Evolutionary conservation across 805 yeast genomes (phyloP).

Genomic region (Cyberlindnera saturnus): DNA sequence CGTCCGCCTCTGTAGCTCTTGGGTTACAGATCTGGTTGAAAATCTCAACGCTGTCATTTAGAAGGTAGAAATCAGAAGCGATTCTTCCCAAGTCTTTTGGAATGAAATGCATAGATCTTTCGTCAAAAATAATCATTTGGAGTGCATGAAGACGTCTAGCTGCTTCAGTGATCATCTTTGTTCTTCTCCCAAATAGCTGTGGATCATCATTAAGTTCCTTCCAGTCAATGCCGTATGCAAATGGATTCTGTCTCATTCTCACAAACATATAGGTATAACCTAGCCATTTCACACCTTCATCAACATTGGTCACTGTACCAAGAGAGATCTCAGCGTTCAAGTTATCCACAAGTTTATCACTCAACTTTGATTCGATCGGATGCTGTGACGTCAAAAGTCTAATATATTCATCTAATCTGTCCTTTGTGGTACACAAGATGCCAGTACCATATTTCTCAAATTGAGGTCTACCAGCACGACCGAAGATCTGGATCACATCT

Average conservation of each 20-base stretch:
- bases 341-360: constrained; percentile 79
- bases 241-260: constrained; percentile 91
- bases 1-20: constrained; percentile 85
- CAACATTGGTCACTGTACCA: constrained; percentile 91
- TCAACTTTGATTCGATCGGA: constrained; percentile 85
- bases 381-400: constrained; percentile 87
- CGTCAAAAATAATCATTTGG: constrained; percentile 94
- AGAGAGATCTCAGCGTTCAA: constrained; percentile 93
- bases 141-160: constrained; percentile 78
- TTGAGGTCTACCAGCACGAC: constrained; percentile 99
- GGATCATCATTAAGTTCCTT: constrained; percentile 81
- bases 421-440: constrained; percentile 77
- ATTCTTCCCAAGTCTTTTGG: constrained; percentile 90
- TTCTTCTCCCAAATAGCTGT: constrained; percentile 60
- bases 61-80: constrained; percentile 87
- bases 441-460: constrained; percentile 91
- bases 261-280: constrained; percentile 94
- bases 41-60: constrained; percentile 80
- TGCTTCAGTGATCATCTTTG: constrained; percentile 70
- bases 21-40: constrained; percentile 84
- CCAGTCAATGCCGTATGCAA: constrained; percentile 89
- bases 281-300: constrained; percentile 95
- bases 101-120: constrained; percentile 67
- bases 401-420: constrained; percentile 81
- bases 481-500: constrained; percentile 96